These are phyloP conservation scores for bread wheat (Triticum aestivum) DNA, from an alignment of 176 grass and related monocot species.

Conservation along the genomic window IWGSC_CS_RefSeq_v2.1 NC_057798.1:447747331-447747830, in stretches of 20 bases:
- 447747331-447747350: not conserved
- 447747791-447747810: constrained; percentile 44
- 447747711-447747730: constrained; percentile 87
- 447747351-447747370: not conserved
- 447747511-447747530: not conserved
- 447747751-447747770: not conserved
- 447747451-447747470: not conserved
- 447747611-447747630: constrained; percentile 86
- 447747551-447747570: not conserved
- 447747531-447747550: not conserved
- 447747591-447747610: constrained; percentile 53
- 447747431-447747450: not conserved
- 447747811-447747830: constrained; percentile 88
- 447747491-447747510: too few relatives aligned
- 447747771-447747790: not conserved
- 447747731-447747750: constrained; percentile 58
- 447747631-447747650: constrained; percentile 97
- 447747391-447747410: not conserved
- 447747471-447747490: not conserved
- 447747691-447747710: constrained; percentile 90
- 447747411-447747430: not conserved
- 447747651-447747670: constrained; percentile 77
- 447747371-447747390: not conserved
- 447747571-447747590: constrained; percentile 7
- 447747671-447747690: constrained; percentile 91